These are phyloP conservation scores for Tolypocladium tropicale DNA, from an alignment of 2,329 filamentous ascomycete species.

Conservation along the genomic window DNA sequence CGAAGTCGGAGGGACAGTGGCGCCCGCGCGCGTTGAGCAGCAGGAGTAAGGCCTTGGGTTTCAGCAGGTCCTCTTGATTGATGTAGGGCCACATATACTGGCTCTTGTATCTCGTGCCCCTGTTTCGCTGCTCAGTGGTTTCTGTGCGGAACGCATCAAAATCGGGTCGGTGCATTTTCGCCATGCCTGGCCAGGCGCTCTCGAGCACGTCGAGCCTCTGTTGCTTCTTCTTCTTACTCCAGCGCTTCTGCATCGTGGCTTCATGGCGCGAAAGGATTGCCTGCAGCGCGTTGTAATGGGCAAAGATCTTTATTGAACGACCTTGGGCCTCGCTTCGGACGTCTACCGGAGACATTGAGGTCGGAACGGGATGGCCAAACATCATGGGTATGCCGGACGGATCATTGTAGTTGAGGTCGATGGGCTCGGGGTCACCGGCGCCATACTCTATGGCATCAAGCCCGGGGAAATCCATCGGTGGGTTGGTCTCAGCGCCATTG, in stretches of 20 bases:
- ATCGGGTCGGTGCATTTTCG: conserved; percentile 39
- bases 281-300: conserved; percentile 22
- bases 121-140: conserved; percentile 3
- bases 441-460: neutral
- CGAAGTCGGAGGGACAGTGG: conserved; percentile 35
- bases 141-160: conserved; percentile 26
- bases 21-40: conserved; percentile 42
- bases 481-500: neutral
- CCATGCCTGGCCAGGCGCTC: conserved; percentile 39
- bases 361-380: neutral
- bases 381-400: neutral
- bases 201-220: conserved; percentile 36
- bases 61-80: conserved; percentile 44
- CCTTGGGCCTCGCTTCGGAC: conserved; percentile 5
- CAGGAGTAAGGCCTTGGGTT: conserved; percentile 32
- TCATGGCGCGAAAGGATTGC: conserved; percentile 40
- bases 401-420: neutral
- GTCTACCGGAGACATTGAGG: neutral
- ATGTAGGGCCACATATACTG: conserved; percentile 41
- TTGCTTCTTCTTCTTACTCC: conserved; percentile 39
- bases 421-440: neutral
- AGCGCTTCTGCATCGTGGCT: conserved; percentile 38
- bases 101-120: conserved; percentile 15
- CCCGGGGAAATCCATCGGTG: neutral
- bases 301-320: conserved; percentile 17